phyloP scores from a whole-genome alignment of 371 early-diverging fungal species.

The Gilbertella persicaria region DNA sequence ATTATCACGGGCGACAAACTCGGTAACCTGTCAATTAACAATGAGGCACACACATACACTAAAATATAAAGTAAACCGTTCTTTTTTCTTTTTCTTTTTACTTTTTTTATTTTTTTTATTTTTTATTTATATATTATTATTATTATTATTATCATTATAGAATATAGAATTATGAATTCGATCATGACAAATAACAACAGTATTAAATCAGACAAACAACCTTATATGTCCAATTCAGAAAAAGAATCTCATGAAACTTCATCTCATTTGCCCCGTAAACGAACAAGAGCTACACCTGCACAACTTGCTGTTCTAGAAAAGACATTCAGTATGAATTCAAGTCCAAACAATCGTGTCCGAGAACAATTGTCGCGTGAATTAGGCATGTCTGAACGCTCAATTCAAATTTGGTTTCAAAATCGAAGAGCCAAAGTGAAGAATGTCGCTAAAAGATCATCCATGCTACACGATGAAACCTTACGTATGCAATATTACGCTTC shows the following conservation, averaged over 20 bases:
- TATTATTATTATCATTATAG: too few species aligned
- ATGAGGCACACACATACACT: slow-evolving; percentile 1
- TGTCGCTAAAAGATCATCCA: slow-evolving; percentile 44
- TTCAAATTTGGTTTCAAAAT: slow-evolving; percentile 99
- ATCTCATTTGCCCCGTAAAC: slow-evolving; percentile 56
- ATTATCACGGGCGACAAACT: slow-evolving; percentile 7
- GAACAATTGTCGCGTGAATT: slow-evolving; percentile 79
- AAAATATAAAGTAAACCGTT: not conserved
- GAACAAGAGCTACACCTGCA: slow-evolving; percentile 67
- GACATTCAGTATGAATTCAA: slow-evolving; percentile 62
- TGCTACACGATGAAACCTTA: slow-evolving; percentile 50
- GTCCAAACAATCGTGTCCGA: slow-evolving; percentile 75
- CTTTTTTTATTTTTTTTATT: too few species aligned
- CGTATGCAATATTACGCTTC: slow-evolving; percentile 31
- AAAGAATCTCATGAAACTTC: slow-evolving; percentile 3
- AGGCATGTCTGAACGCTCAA: slow-evolving; percentile 85
- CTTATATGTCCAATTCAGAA: not conserved
- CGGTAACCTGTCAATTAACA: slow-evolving; percentile 28
- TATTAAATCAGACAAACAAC: not conserved
- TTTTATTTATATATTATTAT: too few species aligned
- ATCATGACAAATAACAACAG: not conserved
- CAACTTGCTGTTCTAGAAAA: slow-evolving; percentile 70
- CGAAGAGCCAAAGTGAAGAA: slow-evolving; percentile 88
- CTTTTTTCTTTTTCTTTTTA: too few species aligned
- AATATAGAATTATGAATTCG: too few species aligned